Evolutionary conservation across 1,139 yeast species (phyloP), one percentile per base, ranked within the genome.

Genomic region (Debaryomycetaceae sp.): DNA sequence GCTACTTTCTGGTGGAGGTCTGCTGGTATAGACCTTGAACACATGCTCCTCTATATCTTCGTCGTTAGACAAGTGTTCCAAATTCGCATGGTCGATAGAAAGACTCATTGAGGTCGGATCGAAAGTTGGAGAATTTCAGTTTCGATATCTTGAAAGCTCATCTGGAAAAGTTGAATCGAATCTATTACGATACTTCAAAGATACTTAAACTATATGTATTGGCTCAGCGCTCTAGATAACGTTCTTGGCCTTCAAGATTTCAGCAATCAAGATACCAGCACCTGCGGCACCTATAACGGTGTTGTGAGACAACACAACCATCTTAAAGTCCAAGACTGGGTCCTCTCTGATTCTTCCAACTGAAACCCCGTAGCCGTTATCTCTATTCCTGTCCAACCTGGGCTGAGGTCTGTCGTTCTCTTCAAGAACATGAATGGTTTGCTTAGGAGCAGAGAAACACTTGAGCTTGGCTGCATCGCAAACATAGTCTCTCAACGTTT

Each of bases 261-360:
- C 99, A 42, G 96, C 99, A 66, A 95, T 93, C 66, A 93, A 81
- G 50, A 93, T 78, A 66, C 99, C 99, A n/a, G 98, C 87, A 61
- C 99, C 99, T 29, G 99, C 99, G 58, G 99, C 99, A 60, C 99
- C 99, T 55, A 93, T 87, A 57, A 93, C 81, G 46, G 99, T 93
- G 76, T 93, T 93, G 69, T 93, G 99, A 24, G 97, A 90, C 55
- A 93, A 76, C 29, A 90, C 95, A 47, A 93, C 97, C 91, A 93
- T 93, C 73, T 93, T 95, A 74, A 81, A 83, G 66, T 95, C 99
- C 58, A 93, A 77, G 9, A 93, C 89, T 14, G 96, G 89, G 63
- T 93, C 99, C 55, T 82, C 87, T 73, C 99, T 84, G 46, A 93
- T 72, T 69, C 99, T 82, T 45, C 99, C 99, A 43, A 95, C 97